These are phyloP conservation scores for Skeletonema menzelii DNA, from an alignment of 108 stramenopile genomes.

Conservation along the genomic window DNA sequence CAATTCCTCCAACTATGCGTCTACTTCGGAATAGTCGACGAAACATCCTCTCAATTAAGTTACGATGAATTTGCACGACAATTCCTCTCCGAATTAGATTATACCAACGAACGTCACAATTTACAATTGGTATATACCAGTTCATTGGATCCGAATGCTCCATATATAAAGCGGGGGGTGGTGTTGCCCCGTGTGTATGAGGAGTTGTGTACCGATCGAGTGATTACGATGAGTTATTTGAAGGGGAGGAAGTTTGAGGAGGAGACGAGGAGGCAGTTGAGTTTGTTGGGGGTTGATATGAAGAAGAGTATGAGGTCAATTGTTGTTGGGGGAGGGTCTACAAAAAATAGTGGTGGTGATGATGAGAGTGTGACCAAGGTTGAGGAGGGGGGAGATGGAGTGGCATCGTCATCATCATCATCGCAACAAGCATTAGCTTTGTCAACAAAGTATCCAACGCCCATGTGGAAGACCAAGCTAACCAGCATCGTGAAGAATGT, in stretches of 20 bases:
- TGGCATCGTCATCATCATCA: not conserved
- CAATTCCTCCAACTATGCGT: constrained; percentile 72
- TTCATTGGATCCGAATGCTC: constrained; percentile 61
- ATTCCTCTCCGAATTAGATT: constrained; percentile 76
- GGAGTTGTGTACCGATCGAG: constrained; percentile 56
- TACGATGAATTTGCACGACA: constrained; percentile 76
- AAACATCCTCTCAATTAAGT: constrained; percentile 50
- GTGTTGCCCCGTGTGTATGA: constrained; percentile 58
- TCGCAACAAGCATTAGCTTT: constrained; percentile 3
- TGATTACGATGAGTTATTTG: constrained; percentile 79
- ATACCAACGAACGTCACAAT: constrained; percentile 56
- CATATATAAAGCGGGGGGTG: constrained; percentile 53
- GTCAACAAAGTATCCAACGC: constrained; percentile 2
- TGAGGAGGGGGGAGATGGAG: not conserved
- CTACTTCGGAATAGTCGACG: constrained; percentile 64
- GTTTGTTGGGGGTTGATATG: constrained; percentile 63
- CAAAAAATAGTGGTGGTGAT: no score
- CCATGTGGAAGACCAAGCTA: constrained; percentile 32
- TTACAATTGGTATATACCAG: constrained; percentile 56
- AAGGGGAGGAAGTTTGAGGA: constrained; percentile 75
- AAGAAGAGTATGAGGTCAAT: constrained; percentile 47
- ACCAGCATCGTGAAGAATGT: constrained; percentile 31
- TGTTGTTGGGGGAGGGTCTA: constrained; percentile 46
- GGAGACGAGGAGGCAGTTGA: constrained; percentile 61
- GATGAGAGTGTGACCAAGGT: not conserved